Evolutionary conservation across 805 yeast genomes (phyloP), one percentile per base, ranked within the genome.

Genomic region (Ogataea methanolica): DNA sequence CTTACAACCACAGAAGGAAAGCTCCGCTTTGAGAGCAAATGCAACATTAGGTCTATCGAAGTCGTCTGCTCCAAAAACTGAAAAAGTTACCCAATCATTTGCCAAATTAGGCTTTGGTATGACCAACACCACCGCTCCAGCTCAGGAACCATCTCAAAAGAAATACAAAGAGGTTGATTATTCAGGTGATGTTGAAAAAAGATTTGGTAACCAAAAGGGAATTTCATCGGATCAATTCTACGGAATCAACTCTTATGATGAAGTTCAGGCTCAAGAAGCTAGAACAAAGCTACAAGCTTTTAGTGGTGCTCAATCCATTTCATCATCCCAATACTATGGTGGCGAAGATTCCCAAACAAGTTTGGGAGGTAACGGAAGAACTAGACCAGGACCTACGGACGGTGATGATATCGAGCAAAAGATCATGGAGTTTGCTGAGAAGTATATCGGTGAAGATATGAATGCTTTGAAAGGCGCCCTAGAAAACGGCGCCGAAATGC

Each of bases 181-280:
- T 63, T 81, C 89, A 1, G 94, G 94, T 35, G 83, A 83, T 54
- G 86, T 86, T 31, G 81, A 79, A 36, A 74, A 72, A 60, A 88
- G 89, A 70, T 94, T 78, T 63, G 97, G 97, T 47, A 72, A 71
- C 37, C 97, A 91, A 65, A 92, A 88, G 76, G 96, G 91, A 42
- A 94, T 94, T 53, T 94, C 98, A 0, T 91, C 97, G 2, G 98
- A 94, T 68, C 95, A 91, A 70, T 81, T 79, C 60, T 94, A 94
- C 67, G 97, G 97, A 17, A 83, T 96, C 61, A 92, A 91, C 39
- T 71, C 82, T 23, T 88, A 79, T 61, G 97, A 89, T 60, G 85
- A 86, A 54, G 74, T 73, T 2, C 87, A 88, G 36, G 85, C 85
- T 46, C 76, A 75, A 41, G 97, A 90, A 66, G 97, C 97, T 2